These are phyloP conservation scores for Colletotrichum tanaceti DNA, from an alignment of 2,329 filamentous ascomycete species.

Conservation along the genomic window DNA sequence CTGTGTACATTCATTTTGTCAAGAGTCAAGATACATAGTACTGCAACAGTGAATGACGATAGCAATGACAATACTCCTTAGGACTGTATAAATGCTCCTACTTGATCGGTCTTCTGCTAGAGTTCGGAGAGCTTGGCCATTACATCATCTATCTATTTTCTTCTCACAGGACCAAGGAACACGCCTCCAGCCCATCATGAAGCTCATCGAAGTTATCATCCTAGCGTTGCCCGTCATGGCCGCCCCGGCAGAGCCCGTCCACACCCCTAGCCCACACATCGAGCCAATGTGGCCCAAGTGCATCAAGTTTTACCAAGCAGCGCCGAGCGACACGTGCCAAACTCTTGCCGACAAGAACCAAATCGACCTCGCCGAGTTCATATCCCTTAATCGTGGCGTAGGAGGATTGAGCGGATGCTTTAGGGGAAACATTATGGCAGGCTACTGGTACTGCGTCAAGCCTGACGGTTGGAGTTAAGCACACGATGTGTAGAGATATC, in stretches of 20 bases:
- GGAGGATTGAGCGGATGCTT: constrained; percentile 17
- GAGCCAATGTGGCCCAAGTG: constrained; percentile 17
- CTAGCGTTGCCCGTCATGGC: neutral
- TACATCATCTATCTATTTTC: neutral
- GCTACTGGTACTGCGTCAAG: constrained; percentile 44
- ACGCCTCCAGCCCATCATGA: constrained; percentile 1
- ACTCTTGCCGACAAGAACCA: constrained; percentile 45
- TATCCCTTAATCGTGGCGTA: constrained; percentile 42
- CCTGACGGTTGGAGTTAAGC: neutral
- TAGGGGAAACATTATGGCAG: constrained; percentile 14
- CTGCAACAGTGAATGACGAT: neutral
- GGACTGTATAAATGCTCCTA: neutral
- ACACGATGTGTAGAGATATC: accelerated
- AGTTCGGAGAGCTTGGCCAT: neutral
- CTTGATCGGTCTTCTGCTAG: neutral
- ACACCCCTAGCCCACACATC: neutral
- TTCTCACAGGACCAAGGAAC: neutral
- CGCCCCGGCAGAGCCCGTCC: neutral
- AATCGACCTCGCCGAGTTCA: constrained; percentile 45
- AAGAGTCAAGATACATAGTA: neutral
- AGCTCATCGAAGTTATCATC: neutral
- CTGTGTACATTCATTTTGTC: neutral
- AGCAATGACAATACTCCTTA: neutral
- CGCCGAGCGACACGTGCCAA: constrained; percentile 22
- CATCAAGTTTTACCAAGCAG: constrained; percentile 24